phyloP scores from a whole-genome alignment of 257 asterid genomes.

The Salvia rosmarinus region DNA sequence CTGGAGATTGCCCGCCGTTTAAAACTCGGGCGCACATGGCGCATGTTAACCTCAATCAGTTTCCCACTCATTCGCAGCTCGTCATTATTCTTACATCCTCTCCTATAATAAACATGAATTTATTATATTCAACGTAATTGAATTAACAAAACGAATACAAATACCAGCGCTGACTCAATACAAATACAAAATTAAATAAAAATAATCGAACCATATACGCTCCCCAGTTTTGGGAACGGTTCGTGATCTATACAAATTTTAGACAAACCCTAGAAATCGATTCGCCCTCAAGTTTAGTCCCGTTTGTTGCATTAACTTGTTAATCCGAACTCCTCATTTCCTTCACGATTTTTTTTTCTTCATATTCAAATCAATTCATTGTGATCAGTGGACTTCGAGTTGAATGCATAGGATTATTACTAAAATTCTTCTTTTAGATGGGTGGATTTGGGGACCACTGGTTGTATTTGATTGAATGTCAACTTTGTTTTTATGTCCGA shows the following conservation, averaged over 20 bases:
- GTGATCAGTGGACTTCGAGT: conserved; percentile 37
- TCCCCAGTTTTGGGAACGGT: conserved; percentile 31
- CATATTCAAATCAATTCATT: not conserved
- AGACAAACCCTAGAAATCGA: conserved; percentile 44
- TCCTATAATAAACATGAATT: too few species aligned
- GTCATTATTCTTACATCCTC: too few species aligned
- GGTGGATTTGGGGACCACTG: conserved; percentile 5
- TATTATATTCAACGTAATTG: too few species aligned
- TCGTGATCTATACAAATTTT: conserved; percentile 43
- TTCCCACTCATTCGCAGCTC: conserved; percentile 11
- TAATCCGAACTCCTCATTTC: conserved; percentile 15
- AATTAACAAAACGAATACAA: not conserved
- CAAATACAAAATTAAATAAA: not conserved
- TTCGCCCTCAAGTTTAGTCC: conserved; percentile 32
- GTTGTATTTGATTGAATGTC: conserved; percentile 31
- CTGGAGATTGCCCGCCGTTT: conserved; percentile 21
- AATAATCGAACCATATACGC: conserved; percentile 12
- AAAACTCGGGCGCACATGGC: conserved; percentile 35
- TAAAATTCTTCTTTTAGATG: not conserved
- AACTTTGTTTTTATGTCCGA: conserved; percentile 27
- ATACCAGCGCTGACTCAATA: not conserved
- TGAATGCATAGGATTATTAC: conserved; percentile 14
- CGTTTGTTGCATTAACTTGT: conserved; percentile 16
- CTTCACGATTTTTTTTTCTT: not conserved
- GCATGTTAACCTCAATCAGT: conserved; percentile 34